A percentile compares a stretch with the other conserved stretches of the same genome.
These are phyloP conservation scores for Malassezia sp. DNA, from an alignment of 1,284 basidiomycete species.

Conservation along the genomic window DNA sequence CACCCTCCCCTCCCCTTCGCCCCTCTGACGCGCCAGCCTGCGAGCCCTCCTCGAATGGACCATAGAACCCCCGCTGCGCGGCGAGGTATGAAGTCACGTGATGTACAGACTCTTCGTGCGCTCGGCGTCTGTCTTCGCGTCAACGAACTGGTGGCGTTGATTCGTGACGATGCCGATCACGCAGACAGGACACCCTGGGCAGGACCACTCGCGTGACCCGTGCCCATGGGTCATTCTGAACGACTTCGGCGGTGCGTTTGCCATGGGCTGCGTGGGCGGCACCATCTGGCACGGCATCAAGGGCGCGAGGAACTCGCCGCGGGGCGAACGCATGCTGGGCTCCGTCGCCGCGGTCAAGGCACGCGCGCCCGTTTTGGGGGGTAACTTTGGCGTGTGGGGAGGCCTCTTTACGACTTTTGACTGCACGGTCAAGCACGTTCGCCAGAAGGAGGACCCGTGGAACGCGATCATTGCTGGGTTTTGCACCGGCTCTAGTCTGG, in stretches of 20 bases:
- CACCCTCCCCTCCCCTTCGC: no score
- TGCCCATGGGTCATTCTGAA: slow-evolving; percentile 96
- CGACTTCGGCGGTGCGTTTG: slow-evolving; percentile 83
- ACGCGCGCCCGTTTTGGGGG: slow-evolving; percentile 90
- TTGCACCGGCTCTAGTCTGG: slow-evolving; percentile 91
- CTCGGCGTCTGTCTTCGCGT: slow-evolving; percentile 2
- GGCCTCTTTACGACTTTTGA: slow-evolving; percentile 69
- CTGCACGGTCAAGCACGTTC: slow-evolving; percentile 83
- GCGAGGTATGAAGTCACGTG: slow-evolving; percentile 9
- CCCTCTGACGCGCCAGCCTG: slow-evolving; percentile 8
- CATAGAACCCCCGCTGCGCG: not conserved
- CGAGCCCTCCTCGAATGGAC: slow-evolving; percentile 5
- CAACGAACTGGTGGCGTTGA: no score
- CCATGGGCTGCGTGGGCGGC: slow-evolving; percentile 89
- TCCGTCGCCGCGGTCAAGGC: slow-evolving; percentile 96
- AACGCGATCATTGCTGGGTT: slow-evolving; percentile 98
- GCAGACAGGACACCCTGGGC: slow-evolving; percentile 15
- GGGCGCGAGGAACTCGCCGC: slow-evolving; percentile 88
- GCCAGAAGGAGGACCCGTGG: slow-evolving; percentile 99
- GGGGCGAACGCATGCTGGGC: slow-evolving; percentile 83
- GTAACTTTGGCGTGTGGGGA: slow-evolving; percentile 97
- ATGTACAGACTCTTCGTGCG: not conserved
- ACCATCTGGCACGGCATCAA: slow-evolving; percentile 99
- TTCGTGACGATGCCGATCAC: slow-evolving; percentile 16
- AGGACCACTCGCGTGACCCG: slow-evolving; percentile 40